Conservation (phyloP, 805 yeast genomes). For the Candida awuae region DNA sequence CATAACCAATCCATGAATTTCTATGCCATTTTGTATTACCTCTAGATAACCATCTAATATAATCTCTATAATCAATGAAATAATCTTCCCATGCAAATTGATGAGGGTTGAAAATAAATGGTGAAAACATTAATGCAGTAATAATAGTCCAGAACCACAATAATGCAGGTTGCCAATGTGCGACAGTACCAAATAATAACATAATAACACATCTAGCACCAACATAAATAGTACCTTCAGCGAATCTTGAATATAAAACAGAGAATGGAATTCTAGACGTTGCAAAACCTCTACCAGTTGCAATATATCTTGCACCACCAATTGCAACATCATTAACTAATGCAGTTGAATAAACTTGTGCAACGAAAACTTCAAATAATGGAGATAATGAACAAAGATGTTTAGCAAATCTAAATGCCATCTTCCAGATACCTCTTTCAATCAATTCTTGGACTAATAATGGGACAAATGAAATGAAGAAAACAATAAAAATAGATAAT, state of each 20-base stretch:
- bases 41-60: slow-evolving; percentile 83
- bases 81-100: slow-evolving; percentile 95
- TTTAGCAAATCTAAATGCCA: slow-evolving; percentile 58
- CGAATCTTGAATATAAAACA: slow-evolving; percentile 66
- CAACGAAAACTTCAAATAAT: slow-evolving; percentile 75
- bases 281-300: slow-evolving; percentile 84
- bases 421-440: slow-evolving; percentile 76
- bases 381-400: slow-evolving; percentile 70
- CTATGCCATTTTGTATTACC: slow-evolving; percentile 86
- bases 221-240: slow-evolving; percentile 75
- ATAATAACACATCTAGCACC: slow-evolving; percentile 73
- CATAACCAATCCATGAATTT: slow-evolving; percentile 83
- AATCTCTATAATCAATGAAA: slow-evolving; percentile 93
- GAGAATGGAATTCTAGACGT: slow-evolving; percentile 73
- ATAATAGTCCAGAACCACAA: slow-evolving; percentile 97
- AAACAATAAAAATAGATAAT: slow-evolving; percentile 72
- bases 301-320: slow-evolving; percentile 83
- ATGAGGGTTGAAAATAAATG: slow-evolving; percentile 94
- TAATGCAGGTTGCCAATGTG: slow-evolving; percentile 88
- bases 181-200: slow-evolving; percentile 62
- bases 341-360: slow-evolving; percentile 70
- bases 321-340: slow-evolving; percentile 62
- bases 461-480: slow-evolving; percentile 74
- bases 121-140: slow-evolving; percentile 81
- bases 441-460: slow-evolving; percentile 71